Conservation (phyloP, 1,139 yeast genomes). For the Sugiyamaella castrensis region DNA sequence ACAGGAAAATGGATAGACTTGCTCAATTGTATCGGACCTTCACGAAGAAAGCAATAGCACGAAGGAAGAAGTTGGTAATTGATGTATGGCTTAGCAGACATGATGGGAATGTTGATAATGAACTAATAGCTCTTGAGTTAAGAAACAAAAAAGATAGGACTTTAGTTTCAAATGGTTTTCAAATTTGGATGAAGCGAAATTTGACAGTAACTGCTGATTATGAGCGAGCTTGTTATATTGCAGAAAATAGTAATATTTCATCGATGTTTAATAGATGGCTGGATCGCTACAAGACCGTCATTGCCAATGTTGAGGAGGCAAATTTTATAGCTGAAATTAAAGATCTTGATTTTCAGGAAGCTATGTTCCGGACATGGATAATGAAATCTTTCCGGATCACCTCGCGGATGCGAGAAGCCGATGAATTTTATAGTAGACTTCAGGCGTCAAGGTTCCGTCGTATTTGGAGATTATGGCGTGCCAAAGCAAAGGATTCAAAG, state of each 20-base stretch:
- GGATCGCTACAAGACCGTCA: background rate
- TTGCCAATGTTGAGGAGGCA: slow-evolving; percentile 13
- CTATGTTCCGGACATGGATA: slow-evolving; percentile 27
- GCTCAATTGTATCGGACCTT: slow-evolving; percentile 1
- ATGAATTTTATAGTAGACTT: slow-evolving; percentile 22
- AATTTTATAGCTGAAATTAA: slow-evolving; percentile 17
- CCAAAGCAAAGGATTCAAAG: slow-evolving; percentile 17
- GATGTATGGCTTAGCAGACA: background rate
- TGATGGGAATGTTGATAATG: background rate
- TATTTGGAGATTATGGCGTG: slow-evolving; percentile 28
- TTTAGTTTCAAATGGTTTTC: background rate
- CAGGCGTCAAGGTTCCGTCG: slow-evolving; percentile 23
- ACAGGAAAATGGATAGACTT: slow-evolving; percentile 1
- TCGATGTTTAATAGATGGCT: slow-evolving; percentile 11
- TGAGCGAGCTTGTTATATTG: background rate
- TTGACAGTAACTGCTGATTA: background rate
- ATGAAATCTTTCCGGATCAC: slow-evolving; percentile 26
- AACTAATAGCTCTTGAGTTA: background rate
- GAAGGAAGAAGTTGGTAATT: background rate
- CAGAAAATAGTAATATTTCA: background rate
- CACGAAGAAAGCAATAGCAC: background rate
- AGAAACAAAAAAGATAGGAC: no score
- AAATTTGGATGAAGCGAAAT: background rate
- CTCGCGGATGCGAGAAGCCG: slow-evolving; percentile 24
- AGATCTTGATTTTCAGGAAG: slow-evolving; percentile 17